phyloP scores from a whole-genome alignment of 345 rosid genomes.

The Passiflora organensis region DNA sequence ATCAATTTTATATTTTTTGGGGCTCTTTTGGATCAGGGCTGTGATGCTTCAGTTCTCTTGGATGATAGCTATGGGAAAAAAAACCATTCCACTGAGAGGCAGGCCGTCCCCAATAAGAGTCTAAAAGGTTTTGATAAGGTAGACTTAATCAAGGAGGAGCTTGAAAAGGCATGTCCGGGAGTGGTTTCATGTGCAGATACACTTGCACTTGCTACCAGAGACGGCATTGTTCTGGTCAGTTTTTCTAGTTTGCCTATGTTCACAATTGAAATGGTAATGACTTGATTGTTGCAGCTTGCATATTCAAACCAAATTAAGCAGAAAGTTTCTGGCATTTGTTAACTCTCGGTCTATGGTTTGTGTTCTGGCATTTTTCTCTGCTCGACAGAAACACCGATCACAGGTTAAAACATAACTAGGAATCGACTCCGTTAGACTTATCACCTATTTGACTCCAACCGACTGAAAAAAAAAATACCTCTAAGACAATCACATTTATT shows the following conservation, averaged over 20 bases:
- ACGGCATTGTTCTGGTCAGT: slow-evolving; percentile 29
- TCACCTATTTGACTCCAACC: too few species aligned
- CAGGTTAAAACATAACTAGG: too few species aligned
- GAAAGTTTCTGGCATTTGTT: too few species aligned
- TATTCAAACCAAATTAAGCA: too few species aligned
- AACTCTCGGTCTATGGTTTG: too few species aligned
- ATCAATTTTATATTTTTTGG: background rate
- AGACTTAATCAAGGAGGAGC: slow-evolving; percentile 25
- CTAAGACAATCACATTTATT: too few species aligned
- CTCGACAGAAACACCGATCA: too few species aligned
- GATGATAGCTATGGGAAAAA: slow-evolving; percentile 30
- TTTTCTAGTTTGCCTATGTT: background rate
- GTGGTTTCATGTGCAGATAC: slow-evolving; percentile 34
- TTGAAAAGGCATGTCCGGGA: slow-evolving; percentile 34
- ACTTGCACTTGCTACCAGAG: slow-evolving; percentile 35
- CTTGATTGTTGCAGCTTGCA: too few species aligned
- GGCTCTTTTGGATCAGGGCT: slow-evolving; percentile 31
- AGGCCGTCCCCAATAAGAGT: slow-evolving; percentile 25
- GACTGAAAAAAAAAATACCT: too few species aligned
- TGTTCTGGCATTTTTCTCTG: too few species aligned
- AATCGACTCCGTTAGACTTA: too few species aligned
- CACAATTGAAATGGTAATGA: background rate
- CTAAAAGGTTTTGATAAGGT: slow-evolving; percentile 25
- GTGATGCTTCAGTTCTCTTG: slow-evolving; percentile 43
- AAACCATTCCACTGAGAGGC: slow-evolving; percentile 26